Evolutionary conservation across 495 filamentous ascomycete species (phyloP), one percentile per base, ranked within the genome.

Genomic region (Evansstolkia leycettana): DNA sequence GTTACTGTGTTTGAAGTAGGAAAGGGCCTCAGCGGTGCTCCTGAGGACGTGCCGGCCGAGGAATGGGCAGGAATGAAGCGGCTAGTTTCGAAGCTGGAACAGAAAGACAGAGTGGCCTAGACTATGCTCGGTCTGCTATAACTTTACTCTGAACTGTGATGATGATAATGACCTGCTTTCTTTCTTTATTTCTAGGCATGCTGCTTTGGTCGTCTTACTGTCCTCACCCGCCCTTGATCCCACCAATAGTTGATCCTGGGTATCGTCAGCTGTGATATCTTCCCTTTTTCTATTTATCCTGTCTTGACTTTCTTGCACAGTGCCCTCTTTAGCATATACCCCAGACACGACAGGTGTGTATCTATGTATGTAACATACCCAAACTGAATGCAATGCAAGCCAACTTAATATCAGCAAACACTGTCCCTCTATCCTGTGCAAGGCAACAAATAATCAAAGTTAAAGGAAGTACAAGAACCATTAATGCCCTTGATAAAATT

Each of bases 1-100:
- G 72, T 94, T 11, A 93, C 80, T 0, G 75, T 99, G 12, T 95
- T 95, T 54, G 90, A 99, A 60, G 87, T 96, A 12, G 92, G 84
- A 11, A 72, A 71, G 31, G 87, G 87, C 34, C 56, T 94, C 13
- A 79, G 83, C 17, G 87, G 87, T 5, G 52, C 57, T 7, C 72
- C 75, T 40, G 87, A 93, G 45, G 72, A 70, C 14, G 73, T 84
- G 2, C 75, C 78, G 47, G 75, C 72, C 36, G 90, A 98, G 47
- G 90, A 95, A 54, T 95, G 90, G 90, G 69, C 74, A 20, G 80
- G 69, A 32, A 82, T 95, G 45, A 95, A 93, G 73, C 84, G 80
- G 57, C 60, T 94, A 46, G 68, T 94, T 7, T 72, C 71, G 28
- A 73, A 80, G 51, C 48, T 82, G 45, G 87, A 63, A 40, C 57